Base-by-base conservation (phyloP, 768 basidiomycete genomes). In the Clathrus columnatus region DNA sequence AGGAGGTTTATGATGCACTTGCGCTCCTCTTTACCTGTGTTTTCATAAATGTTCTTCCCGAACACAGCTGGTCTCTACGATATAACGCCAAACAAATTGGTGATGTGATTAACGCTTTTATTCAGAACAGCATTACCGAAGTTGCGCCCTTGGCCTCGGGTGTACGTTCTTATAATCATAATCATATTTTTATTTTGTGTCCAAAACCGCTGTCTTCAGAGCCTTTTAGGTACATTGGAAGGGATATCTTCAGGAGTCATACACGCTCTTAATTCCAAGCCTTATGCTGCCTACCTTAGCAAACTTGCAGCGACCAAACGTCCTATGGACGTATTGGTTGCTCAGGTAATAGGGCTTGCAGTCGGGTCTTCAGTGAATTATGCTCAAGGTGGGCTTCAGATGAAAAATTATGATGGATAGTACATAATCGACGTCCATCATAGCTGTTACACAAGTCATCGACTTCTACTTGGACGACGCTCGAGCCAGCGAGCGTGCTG, bases 381-480 rank as follows among this genome's bases (percentile, higher is more conserved):
- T 47, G 73, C 75, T 0, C 77, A 80, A 59, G 68, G 74, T 74
- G 41, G 43, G 60, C 45, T 7, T 27, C 17, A n/a, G 16, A 7
- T 36, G 10, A 26, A 54, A 24, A 2, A 23, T 43, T 8, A 7
- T 48, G 6, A 51, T 7, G 7, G 8, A n/a, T 23, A 10, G n/a
- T 21, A 36, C 23, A 51, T 55, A 32, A 27, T 8, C 17, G 26
- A 24, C 47, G 26, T 4, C 4, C n/a, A 14, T 36, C 10, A 1
- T 46, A 73, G 75, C 73, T 7, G 71, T 71, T n/a, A 70, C 73
- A 5, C 69, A 77, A 42, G 71, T 80, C 18, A 64, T 82, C 47
- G 73, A 81, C 59, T 80, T 81, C 66, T 81, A 78, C 64, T 63
- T 82, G 23, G 72, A 73, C 41, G 73, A 73, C 36, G 63, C 61